Conservation (phyloP, 1,284 basidiomycete genomes). For the Xerocomus minutiporus region DNA sequence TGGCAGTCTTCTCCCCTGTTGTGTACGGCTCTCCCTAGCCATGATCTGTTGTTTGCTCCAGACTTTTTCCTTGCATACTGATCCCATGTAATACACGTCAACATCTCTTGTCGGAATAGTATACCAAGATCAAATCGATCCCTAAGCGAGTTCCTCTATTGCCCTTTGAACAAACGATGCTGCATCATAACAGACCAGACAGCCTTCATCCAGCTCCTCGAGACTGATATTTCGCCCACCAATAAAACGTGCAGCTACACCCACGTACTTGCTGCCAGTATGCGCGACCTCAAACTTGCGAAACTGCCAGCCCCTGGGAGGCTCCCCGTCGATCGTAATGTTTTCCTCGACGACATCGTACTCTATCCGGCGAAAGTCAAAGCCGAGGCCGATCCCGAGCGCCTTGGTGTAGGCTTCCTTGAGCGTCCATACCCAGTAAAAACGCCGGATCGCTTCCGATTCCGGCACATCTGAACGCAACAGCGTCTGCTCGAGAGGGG, state of each 20-base stretch:
- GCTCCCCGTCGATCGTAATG: conserved; percentile 54
- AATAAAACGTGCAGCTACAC: conserved; percentile 56
- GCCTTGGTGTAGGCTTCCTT: conserved; percentile 88
- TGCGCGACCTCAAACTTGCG: conserved; percentile 50
- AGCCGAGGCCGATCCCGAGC: conserved; percentile 73
- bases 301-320: conserved; percentile 64
- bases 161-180: conserved; percentile 44
- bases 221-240: conserved; percentile 34
- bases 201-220: conserved; percentile 33
- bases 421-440: conserved; percentile 80
- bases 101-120: conserved; percentile 2
- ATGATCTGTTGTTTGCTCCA: conserved; percentile 33
- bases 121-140: background rate
- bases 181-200: conserved; percentile 43
- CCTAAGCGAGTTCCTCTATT: conserved; percentile 37
- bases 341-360: conserved; percentile 50
- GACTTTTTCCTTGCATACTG: conserved; percentile 42
- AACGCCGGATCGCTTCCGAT: conserved; percentile 47
- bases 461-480: conserved; percentile 39
- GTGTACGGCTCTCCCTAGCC: conserved; percentile 27
- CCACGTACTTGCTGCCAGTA: conserved; percentile 51
- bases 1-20: conserved; percentile 52
- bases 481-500: conserved; percentile 44
- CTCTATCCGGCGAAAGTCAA: conserved; percentile 71
- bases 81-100: conserved; percentile 12